Evolutionary conservation across 805 yeast species (phyloP), one percentile per base, ranked within the genome.

Genomic region (Myxozyma lipomycoides): DNA sequence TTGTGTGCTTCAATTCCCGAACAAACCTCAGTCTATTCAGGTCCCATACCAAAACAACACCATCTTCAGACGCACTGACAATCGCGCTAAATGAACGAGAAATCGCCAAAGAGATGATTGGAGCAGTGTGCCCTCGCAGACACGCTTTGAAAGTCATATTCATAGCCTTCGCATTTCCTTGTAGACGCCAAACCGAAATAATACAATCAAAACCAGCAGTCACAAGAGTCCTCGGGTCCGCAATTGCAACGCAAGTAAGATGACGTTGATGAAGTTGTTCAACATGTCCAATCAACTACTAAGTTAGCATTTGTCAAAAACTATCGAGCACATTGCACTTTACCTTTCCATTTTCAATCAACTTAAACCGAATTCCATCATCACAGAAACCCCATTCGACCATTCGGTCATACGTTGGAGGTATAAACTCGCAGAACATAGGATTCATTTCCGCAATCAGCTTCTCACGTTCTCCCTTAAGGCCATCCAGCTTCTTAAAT

Each of bases 31-130:
- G 72, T 26, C 81, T 63, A 1, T 80, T 73, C 36, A 80, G 58
- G 60, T 86, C 87, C 91, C 95, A 86, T 3, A 81, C 55, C 18
- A 74, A 73, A 1, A 81, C 77, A 1, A 64, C 64, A 0, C 95
- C 91, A 6, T 64, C 68, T 0, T 48, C 59, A 62, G 84, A 88
- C 22, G 78, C 64, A 52, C 83, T 77, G 10, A 83, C 53, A 7
- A 83, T 70, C 2, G 76, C 64, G 46, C 82, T 80, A 61, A 73
- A 83, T 38, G 79, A 76, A 5, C 73, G 68, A 23, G 82, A 76
- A 28, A 73, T 71, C 35, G 70, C 67, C 23, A 87, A 61, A n/a
- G 72, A 70, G 15, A 61, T 67, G 2, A 86, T 71, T 0, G 69
- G 63, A 4, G 70, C 52, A 1, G 74, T 62, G 66, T 86, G 95